phyloP scores from a whole-genome alignment of 306 rosid genomes.

The Prunus persica region Prunus_persica_NCBIv2 NC_034009.1:4050001-4050500 shows the following conservation, averaged over 20 bases:
- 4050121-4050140: too few relatives aligned
- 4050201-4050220: too few relatives aligned
- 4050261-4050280: not conserved
- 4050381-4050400: not conserved
- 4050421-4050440: not conserved
- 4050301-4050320: too few relatives aligned
- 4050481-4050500: not conserved
- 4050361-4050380: not conserved
- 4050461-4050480: not conserved
- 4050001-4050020: too few relatives aligned
- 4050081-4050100: too few relatives aligned
- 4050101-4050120: too few relatives aligned
- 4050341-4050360: not conserved
- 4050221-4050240: not conserved
- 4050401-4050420: not conserved
- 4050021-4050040: too few relatives aligned
- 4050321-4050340: not conserved
- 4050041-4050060: too few relatives aligned
- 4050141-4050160: too few relatives aligned
- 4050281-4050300: not conserved
- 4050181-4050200: too few relatives aligned
- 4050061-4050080: too few relatives aligned
- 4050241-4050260: not conserved
- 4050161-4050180: too few relatives aligned
- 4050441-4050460: not conserved